Evolutionary conservation across 305 asterid genomes (phyloP).

Genomic region (Withania somnifera): DNA sequence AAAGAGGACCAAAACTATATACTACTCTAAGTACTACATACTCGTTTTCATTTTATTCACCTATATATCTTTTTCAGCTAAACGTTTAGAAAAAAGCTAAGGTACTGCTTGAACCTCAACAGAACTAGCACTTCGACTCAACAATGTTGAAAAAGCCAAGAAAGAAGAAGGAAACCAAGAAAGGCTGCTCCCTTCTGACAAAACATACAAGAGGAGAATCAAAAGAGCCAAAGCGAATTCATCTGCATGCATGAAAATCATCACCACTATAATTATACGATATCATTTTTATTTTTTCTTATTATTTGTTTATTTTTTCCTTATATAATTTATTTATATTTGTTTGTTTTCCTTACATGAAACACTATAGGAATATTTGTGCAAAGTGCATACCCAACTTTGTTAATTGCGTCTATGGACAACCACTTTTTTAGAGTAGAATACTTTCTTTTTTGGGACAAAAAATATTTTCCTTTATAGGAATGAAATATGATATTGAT

Average conservation of each 20-base stretch:
- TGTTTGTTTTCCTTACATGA: conserved; percentile 12
- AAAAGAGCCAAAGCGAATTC: no score
- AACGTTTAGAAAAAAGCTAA: conserved; percentile 9
- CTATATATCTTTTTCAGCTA: conserved; percentile 16
- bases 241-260: conserved; percentile 61
- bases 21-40: background rate
- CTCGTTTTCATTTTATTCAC: background rate
- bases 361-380: conserved; percentile 16
- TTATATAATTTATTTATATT: conserved; percentile 20
- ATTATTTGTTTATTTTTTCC: conserved; percentile 20
- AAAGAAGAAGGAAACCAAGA: conserved; percentile 16
- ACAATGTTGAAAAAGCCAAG: conserved; percentile 42
- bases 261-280: conserved; percentile 56
- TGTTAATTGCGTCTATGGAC: conserved; percentile 15
- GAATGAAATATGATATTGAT: conserved; percentile 18
- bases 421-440: conserved; percentile 17
- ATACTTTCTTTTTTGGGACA: conserved; percentile 10
- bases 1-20: background rate
- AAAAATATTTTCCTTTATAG: conserved; percentile 21
- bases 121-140: conserved; percentile 26
- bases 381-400: conserved; percentile 17
- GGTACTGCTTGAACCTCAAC: conserved; percentile 16
- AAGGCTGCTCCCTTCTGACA: conserved; percentile 51
- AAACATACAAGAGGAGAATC: conserved; percentile 19
- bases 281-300: conserved; percentile 33